A percentile compares a stretch with the other conserved stretches of the same genome.
phyloP scores from a whole-genome alignment of 805 yeast genomes.

The Pichia paraexigua region DNA sequence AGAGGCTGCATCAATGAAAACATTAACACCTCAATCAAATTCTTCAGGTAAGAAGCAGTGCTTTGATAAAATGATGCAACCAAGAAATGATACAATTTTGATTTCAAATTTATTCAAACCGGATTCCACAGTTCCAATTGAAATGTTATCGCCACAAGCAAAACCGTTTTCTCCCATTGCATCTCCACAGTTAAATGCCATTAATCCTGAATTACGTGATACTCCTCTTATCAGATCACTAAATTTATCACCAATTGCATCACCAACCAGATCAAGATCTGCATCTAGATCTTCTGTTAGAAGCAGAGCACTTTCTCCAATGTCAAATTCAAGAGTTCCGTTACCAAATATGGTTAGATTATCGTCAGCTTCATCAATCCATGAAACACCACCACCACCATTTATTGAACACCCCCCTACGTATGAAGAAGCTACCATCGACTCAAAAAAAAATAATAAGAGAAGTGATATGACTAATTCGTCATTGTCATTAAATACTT shows the following conservation, averaged over 20 bases:
- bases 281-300: slow-evolving; percentile 29
- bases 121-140: slow-evolving; percentile 32
- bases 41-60: slow-evolving; percentile 2
- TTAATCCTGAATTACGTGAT: slow-evolving; percentile 22
- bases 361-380: slow-evolving; percentile 34
- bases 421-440: slow-evolving; percentile 19
- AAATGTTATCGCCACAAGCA: slow-evolving; percentile 57
- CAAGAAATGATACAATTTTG: slow-evolving; percentile 22
- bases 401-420: slow-evolving; percentile 26
- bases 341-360: background rate
- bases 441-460: background rate
- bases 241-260: slow-evolving; percentile 10
- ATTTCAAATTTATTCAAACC: slow-evolving; percentile 52
- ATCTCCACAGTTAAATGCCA: slow-evolving; percentile 25
- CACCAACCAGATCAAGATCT: slow-evolving; percentile 40
- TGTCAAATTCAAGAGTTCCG: background rate
- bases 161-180: slow-evolving; percentile 44
- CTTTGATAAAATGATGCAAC: slow-evolving; percentile 23
- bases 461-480: slow-evolving; percentile 6
- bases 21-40: slow-evolving; percentile 1
- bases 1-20: background rate
- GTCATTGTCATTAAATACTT: slow-evolving; percentile 13
- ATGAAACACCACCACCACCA: slow-evolving; percentile 25
- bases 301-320: slow-evolving; percentile 2
- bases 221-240: slow-evolving; percentile 11